phyloP scores from a whole-genome alignment of 2,329 filamentous ascomycete genomes.

The Beauveria asiatica region DNA sequence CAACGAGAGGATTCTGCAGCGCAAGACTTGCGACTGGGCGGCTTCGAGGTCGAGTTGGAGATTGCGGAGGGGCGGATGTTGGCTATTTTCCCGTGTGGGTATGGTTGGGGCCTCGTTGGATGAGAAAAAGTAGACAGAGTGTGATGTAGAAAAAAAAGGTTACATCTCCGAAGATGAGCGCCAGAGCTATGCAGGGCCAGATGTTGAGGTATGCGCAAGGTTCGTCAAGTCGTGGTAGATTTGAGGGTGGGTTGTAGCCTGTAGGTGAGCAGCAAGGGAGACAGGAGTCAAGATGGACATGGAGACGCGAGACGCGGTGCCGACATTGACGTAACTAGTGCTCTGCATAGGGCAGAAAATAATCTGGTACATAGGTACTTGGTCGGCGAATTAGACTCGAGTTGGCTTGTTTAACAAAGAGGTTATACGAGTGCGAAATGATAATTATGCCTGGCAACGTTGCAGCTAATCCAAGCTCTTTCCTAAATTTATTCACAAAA shows the following conservation, averaged over 20 bases:
- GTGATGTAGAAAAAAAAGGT: background rate
- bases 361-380: background rate
- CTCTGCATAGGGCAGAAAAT: no score
- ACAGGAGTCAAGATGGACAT: constrained; percentile 2
- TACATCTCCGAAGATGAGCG: background rate
- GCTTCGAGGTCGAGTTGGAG: background rate
- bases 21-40: background rate
- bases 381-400: background rate
- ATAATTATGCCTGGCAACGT: no score
- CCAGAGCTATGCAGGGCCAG: background rate
- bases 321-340: no score
- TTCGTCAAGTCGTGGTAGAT: constrained; percentile 1
- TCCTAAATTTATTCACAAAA: no score
- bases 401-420: no score
- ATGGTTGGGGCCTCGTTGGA: background rate
- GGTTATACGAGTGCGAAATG: no score
- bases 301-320: constrained; percentile 4
- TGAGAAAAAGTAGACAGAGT: background rate
- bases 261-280: background rate
- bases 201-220: background rate
- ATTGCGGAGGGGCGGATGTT: constrained; percentile 7
- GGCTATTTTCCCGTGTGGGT: background rate
- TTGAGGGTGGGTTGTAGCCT: background rate
- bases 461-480: no score
- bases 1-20: background rate